Conservation (phyloP, 2,329 filamentous ascomycete species). For the Fusarium compactum region DNA sequence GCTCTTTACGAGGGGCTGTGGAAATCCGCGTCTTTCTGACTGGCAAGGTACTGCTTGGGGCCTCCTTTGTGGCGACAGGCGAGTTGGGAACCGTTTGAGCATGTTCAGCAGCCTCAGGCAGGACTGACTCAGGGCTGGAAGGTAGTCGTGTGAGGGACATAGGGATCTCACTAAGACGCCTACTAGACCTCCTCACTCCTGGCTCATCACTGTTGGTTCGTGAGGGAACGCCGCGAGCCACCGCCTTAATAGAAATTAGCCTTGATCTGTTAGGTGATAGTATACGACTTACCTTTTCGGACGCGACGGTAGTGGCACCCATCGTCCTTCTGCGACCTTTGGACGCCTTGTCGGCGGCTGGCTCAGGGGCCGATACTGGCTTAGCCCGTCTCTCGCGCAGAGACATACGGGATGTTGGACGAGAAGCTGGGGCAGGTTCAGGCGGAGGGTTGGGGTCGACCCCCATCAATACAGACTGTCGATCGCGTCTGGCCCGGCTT, state of each 20-base stretch:
- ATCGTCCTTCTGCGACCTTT: conserved; percentile 72
- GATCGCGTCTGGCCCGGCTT: conserved; percentile 72
- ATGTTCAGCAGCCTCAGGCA: conserved; percentile 40
- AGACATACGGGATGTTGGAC: conserved; percentile 73
- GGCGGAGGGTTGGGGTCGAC: conserved; percentile 44
- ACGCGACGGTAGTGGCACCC: conserved; percentile 52
- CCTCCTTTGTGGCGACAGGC: conserved; percentile 56
- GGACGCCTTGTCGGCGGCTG: conserved; percentile 38
- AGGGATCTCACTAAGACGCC: conserved; percentile 65
- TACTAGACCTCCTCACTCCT: conserved; percentile 52
- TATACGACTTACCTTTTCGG: conserved; percentile 47
- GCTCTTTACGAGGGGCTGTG: conserved; percentile 59
- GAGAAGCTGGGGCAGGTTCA: conserved; percentile 48
- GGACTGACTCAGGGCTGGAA: conserved; percentile 10
- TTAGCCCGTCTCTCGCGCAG: conserved; percentile 77
- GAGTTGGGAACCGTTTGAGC: conserved; percentile 52
- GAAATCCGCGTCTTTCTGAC: conserved; percentile 72
- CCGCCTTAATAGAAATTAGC: conserved; percentile 47
- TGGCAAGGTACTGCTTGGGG: conserved; percentile 57
- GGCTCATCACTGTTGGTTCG: conserved; percentile 44
- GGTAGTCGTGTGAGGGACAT: conserved; percentile 47
- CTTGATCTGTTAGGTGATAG: background rate
- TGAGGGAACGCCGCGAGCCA: conserved; percentile 50
- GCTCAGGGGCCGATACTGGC: conserved; percentile 65
- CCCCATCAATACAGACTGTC: conserved; percentile 64